These are phyloP conservation scores for Parmelia sp. DNA, from an alignment of 495 filamentous ascomycete genomes.

Conservation along the genomic window DNA sequence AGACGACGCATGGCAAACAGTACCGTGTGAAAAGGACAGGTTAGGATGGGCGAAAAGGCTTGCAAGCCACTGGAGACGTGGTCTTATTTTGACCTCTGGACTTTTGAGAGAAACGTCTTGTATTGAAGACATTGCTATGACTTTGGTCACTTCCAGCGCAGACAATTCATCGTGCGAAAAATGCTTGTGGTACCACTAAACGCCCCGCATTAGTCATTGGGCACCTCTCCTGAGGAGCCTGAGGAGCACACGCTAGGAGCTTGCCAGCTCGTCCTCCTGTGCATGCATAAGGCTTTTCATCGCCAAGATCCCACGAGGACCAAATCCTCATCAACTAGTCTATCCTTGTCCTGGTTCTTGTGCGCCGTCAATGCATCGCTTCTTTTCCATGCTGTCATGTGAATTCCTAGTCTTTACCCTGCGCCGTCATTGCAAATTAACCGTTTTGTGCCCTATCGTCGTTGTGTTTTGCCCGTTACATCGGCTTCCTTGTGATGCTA, in stretches of 20 bases:
- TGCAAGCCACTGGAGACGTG: not conserved
- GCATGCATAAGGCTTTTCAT: not conserved
- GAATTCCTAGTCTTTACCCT: not conserved
- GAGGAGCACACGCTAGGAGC: conserved; percentile 6
- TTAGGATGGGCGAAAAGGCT: no score
- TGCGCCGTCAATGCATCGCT: conserved; percentile 16
- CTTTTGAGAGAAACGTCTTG: not conserved
- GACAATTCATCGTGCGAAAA: not conserved
- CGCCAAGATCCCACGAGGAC: not conserved
- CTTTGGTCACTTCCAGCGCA: not conserved
- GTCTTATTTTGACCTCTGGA: not conserved
- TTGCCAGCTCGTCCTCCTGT: conserved; percentile 8
- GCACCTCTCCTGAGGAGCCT: conserved; percentile 1
- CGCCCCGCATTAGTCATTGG: not conserved
- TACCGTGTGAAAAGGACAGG: no score
- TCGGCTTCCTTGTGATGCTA: not conserved
- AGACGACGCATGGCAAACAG: no score
- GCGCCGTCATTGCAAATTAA: conserved; percentile 8
- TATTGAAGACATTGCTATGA: conserved; percentile 8
- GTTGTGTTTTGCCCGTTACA: not conserved
- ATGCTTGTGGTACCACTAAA: not conserved
- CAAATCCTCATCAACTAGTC: conserved; percentile 6
- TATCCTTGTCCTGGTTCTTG: conserved; percentile 8
- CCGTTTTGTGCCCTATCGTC: conserved; percentile 3
- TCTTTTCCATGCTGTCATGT: conserved; percentile 10